Conservation (phyloP, 139 green algal genomes). For the Trebouxia sp. region DNA sequence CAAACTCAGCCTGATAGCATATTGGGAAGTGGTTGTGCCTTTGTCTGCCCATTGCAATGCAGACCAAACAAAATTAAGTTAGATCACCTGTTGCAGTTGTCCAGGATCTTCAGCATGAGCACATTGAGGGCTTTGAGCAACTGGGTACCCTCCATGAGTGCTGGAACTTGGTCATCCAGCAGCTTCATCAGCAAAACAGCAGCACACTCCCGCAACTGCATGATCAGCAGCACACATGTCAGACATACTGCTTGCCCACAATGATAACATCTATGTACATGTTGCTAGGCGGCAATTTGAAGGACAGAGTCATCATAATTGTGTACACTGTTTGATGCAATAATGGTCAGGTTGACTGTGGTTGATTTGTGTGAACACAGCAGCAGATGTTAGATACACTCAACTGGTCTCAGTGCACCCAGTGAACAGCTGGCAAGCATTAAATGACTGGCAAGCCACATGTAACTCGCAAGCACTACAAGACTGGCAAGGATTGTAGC, state of each 20-base stretch:
- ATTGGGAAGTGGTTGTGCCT: background rate
- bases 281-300: too few species aligned
- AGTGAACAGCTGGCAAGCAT: too few species aligned
- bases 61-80: background rate
- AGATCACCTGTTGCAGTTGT: conserved; percentile 65
- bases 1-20: too few species aligned
- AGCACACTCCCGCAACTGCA: conserved; percentile 44
- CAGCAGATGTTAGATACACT: too few species aligned
- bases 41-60: background rate
- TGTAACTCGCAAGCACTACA: too few species aligned
- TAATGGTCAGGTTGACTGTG: too few species aligned
- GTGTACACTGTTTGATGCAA: too few species aligned
- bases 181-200: conserved; percentile 65
- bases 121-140: conserved; percentile 90
- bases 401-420: too few species aligned
- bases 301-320: too few species aligned
- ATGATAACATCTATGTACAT: background rate
- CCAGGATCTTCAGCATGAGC: conserved; percentile 92
- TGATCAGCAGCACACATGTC: background rate
- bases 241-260: background rate
- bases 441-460: too few species aligned
- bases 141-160: conserved; percentile 53
- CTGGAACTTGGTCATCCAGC: conserved; percentile 62
- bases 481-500: too few species aligned
- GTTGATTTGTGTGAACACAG: too few species aligned